Evolutionary conservation across 108 stramenopile genomes (phyloP).

Genomic region (Bacterosira constricta): DNA sequence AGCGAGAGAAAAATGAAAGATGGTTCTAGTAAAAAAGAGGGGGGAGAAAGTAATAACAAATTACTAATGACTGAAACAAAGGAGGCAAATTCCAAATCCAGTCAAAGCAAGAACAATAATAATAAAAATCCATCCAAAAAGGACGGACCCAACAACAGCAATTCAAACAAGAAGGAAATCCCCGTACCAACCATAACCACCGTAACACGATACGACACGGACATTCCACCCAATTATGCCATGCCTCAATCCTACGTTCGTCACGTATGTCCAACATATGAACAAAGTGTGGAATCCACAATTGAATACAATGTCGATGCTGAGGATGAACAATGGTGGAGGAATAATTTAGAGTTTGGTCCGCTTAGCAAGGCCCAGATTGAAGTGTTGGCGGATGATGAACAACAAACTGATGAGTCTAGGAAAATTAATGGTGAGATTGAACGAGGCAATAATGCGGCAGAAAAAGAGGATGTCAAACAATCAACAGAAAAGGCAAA

Average conservation of each 20-base stretch:
- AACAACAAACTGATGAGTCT: too few species aligned
- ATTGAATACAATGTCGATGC: conserved; percentile 76
- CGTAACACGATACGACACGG: conserved; percentile 60
- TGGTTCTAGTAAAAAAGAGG: too few species aligned
- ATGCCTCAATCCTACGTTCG: conserved; percentile 71
- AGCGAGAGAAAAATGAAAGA: background rate
- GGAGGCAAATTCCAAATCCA: too few species aligned
- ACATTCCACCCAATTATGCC: conserved; percentile 69
- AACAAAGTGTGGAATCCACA: conserved; percentile 45
- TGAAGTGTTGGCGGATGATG: conserved; percentile 1
- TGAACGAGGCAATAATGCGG: background rate
- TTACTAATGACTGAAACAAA: too few species aligned
- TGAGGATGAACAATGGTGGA: conserved; percentile 83
- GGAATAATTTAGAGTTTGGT: conserved; percentile 72
- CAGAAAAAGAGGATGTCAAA: conserved; percentile 2
- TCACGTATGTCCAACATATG: conserved; percentile 50
- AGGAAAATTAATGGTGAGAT: background rate
- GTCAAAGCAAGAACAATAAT: conserved; percentile 51
- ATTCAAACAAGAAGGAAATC: conserved; percentile 65
- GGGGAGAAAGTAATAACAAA: too few species aligned
- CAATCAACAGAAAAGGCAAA: too few species aligned
- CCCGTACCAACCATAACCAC: conserved; percentile 74
- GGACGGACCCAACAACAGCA: conserved; percentile 7
- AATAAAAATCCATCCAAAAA: too few species aligned
- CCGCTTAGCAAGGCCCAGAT: conserved; percentile 25